Evolutionary conservation across 2,329 filamentous ascomycete genomes (phyloP).

Genomic region (Ceratocystis cubensis): DNA sequence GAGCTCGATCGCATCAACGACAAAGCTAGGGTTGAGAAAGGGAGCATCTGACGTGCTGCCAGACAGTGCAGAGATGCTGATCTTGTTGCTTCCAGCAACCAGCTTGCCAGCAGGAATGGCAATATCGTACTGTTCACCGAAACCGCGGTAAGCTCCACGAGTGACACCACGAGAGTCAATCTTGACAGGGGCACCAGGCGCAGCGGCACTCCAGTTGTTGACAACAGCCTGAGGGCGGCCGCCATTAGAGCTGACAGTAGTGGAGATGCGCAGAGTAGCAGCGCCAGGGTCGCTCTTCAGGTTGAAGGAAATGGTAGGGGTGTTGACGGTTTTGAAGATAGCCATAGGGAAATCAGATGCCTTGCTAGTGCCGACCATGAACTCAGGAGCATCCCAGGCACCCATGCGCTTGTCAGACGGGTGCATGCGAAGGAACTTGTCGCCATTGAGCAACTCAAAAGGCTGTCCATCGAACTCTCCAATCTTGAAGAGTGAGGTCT

Average conservation of each 20-base stretch:
- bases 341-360: slow-evolving; percentile 51
- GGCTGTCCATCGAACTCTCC: slow-evolving; percentile 54
- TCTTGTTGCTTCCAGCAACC: slow-evolving; percentile 48
- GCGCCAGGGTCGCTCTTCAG: slow-evolving; percentile 39
- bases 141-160: slow-evolving; percentile 50
- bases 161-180: slow-evolving; percentile 54
- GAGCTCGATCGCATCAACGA: slow-evolving; percentile 22
- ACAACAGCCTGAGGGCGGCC: slow-evolving; percentile 45
- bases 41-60: slow-evolving; percentile 40
- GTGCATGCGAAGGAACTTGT: slow-evolving; percentile 55
- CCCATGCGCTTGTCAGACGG: slow-evolving; percentile 53
- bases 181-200: slow-evolving; percentile 44
- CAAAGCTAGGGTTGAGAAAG: slow-evolving; percentile 46
- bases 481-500: slow-evolving; percentile 48
- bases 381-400: slow-evolving; percentile 47
- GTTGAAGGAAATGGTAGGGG: slow-evolving; percentile 47
- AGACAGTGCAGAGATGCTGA: slow-evolving; percentile 46
- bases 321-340: slow-evolving; percentile 48
- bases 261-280: slow-evolving; percentile 51
- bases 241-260: slow-evolving; percentile 49
- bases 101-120: slow-evolving; percentile 47
- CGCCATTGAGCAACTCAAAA: slow-evolving; percentile 53
- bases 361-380: slow-evolving; percentile 45
- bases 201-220: slow-evolving; percentile 39
- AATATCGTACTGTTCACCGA: slow-evolving; percentile 51